phyloP scores from a whole-genome alignment of 768 basidiomycete species.

The Ramaria rubella region DNA sequence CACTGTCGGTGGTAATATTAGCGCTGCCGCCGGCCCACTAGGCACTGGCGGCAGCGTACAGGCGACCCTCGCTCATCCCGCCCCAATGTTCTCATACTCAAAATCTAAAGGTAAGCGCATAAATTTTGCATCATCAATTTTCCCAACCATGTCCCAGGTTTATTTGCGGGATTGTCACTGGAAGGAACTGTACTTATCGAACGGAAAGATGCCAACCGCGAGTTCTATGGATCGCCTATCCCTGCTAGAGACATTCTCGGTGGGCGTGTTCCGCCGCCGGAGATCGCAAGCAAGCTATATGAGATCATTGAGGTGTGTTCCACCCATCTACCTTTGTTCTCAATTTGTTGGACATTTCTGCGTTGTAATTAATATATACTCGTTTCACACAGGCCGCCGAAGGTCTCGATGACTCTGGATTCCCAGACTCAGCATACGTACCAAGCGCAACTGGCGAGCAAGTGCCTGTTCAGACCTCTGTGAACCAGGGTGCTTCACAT shows the following conservation, averaged over 20 bases:
- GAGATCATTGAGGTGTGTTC: conserved; percentile 74
- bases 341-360: not conserved
- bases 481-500: conserved; percentile 11
- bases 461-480: conserved; percentile 37
- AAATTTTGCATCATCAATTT: not conserved
- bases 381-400: conserved; percentile 61
- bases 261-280: conserved; percentile 94
- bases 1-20: conserved; percentile 87
- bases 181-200: conserved; percentile 94
- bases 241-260: conserved; percentile 87
- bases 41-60: conserved; percentile 91
- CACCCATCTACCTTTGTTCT: no score
- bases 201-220: conserved; percentile 91
- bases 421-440: conserved; percentile 76
- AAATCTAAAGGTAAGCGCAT: conserved; percentile 75
- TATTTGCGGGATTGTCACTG: conserved; percentile 90
- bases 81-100: conserved; percentile 96
- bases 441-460: conserved; percentile 61
- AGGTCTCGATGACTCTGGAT: conserved; percentile 77
- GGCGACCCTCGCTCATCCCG: conserved; percentile 81
- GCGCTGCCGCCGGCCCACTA: conserved; percentile 84
- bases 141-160: conserved; percentile 44
- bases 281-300: conserved; percentile 86
- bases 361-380: no score
- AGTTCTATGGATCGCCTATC: conserved; percentile 90